Percentiles rank a stretch among this genome's conserved stretches.
These are phyloP conservation scores for Boletellus ananiceps DNA, from an alignment of 768 basidiomycete genomes.

Conservation along the genomic window DNA sequence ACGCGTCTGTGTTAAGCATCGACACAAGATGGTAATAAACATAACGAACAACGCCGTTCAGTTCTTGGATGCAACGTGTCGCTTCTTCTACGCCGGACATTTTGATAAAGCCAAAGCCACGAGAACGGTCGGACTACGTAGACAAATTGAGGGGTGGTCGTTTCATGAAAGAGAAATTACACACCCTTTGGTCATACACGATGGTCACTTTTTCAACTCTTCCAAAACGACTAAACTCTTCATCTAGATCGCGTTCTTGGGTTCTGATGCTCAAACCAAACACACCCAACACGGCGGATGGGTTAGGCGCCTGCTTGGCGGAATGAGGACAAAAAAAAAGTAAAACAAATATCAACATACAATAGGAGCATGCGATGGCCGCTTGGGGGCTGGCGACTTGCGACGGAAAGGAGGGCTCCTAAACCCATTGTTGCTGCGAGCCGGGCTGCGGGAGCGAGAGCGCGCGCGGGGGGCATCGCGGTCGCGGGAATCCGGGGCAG, in stretches of 20 bases:
- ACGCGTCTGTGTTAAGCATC: constrained; percentile 5
- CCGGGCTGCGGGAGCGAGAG: constrained; percentile 71
- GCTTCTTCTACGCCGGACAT: constrained; percentile 92
- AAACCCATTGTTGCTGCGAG: constrained; percentile 48
- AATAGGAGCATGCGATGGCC: constrained; percentile 68
- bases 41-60: constrained; percentile 82
- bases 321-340: constrained; percentile 31
- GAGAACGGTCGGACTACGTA: constrained; percentile 82
- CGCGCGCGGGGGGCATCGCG: constrained; percentile 61
- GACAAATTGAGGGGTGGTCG: constrained; percentile 19
- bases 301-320: constrained; percentile 73
- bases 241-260: constrained; percentile 88
- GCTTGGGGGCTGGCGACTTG: constrained; percentile 56
- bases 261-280: constrained; percentile 97
- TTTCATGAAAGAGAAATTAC: constrained; percentile 22
- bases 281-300: constrained; percentile 89
- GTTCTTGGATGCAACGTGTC: constrained; percentile 75
- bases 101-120: constrained; percentile 96
- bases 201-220: constrained; percentile 93
- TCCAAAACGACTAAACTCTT: constrained; percentile 87
- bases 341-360: constrained; percentile 41
- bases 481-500: constrained; percentile 43
- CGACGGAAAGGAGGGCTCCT: constrained; percentile 57
- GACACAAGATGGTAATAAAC: not conserved
- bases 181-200: constrained; percentile 92